Evolutionary conservation across 352 stramenopile genomes (phyloP).

Genomic region (Thalassiosira mediterranea): DNA sequence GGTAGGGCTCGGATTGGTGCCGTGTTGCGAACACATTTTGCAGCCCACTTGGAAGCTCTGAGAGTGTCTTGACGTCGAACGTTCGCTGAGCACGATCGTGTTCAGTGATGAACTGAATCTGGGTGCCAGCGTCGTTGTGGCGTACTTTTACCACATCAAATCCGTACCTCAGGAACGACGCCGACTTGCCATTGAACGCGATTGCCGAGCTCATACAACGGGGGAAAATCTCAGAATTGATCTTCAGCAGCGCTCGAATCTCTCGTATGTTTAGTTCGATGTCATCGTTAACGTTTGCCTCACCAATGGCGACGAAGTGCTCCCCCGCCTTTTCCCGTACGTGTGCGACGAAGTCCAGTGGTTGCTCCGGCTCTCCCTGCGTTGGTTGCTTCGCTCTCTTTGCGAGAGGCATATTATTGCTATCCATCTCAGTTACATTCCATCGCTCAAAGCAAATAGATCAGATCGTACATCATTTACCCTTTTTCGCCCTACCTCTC

Average conservation of each 20-base stretch:
- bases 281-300: conserved; percentile 10
- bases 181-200: neutral
- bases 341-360: conserved; percentile 5
- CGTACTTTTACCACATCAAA: conserved; percentile 19
- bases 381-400: no score
- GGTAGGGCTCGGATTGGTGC: conserved; percentile 3
- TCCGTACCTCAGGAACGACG: conserved; percentile 9
- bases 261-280: conserved; percentile 33
- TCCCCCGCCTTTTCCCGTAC: neutral
- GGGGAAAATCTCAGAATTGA: conserved; percentile 29
- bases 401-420: no score
- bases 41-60: conserved; percentile 1
- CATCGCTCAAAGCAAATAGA: no score
- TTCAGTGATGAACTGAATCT: conserved; percentile 13
- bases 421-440: no score
- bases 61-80: conserved; percentile 11
- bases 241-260: conserved; percentile 20
- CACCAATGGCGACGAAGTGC: neutral
- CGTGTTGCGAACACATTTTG: neutral
- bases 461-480: no score
- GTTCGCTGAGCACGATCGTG: conserved; percentile 1
- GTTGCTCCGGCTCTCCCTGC: no score
- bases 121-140: neutral
- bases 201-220: conserved; percentile 10
- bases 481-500: no score